A percentile compares a stretch with the other conserved stretches of the same genome.
phyloP scores from a whole-genome alignment of 1,284 basidiomycete genomes.

The Pseudozyma sp. region DNA sequence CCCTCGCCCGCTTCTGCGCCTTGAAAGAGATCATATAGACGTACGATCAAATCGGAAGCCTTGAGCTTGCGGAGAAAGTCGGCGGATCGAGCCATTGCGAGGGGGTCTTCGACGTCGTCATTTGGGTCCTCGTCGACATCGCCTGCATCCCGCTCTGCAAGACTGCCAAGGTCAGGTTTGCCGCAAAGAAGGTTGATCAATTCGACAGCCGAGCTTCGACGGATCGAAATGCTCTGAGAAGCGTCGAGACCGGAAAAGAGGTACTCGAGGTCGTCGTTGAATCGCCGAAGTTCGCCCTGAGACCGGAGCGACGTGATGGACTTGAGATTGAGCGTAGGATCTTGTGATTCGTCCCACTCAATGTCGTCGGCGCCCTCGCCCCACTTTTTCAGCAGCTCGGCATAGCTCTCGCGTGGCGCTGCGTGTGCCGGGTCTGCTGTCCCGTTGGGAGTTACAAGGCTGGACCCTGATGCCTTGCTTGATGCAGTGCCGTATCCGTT shows the following conservation, averaged over 20 bases:
- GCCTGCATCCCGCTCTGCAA: slow-evolving; percentile 16
- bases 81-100: slow-evolving; percentile 31
- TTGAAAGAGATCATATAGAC: slow-evolving; percentile 35
- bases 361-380: slow-evolving; percentile 50
- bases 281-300: slow-evolving; percentile 44
- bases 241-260: slow-evolving; percentile 42
- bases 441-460: not conserved
- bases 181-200: slow-evolving; percentile 44
- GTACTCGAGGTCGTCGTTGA: slow-evolving; percentile 54
- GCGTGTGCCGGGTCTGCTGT: not conserved
- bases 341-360: slow-evolving; percentile 54
- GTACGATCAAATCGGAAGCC: slow-evolving; percentile 42
- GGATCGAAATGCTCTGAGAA: slow-evolving; percentile 26
- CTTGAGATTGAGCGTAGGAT: slow-evolving; percentile 50
- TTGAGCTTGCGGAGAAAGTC: slow-evolving; percentile 52
- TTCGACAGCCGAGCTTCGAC: slow-evolving; percentile 41
- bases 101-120: slow-evolving; percentile 24
- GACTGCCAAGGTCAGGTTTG: slow-evolving; percentile 27
- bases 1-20: slow-evolving; percentile 41
- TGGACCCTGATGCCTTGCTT: not conserved
- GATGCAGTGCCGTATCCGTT: not conserved
- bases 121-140: slow-evolving; percentile 1
- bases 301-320: slow-evolving; percentile 51
- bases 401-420: slow-evolving; percentile 46
- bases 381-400: slow-evolving; percentile 51